These are phyloP conservation scores for Colletotrichum lentis DNA, from an alignment of 2,329 filamentous ascomycete genomes.

Conservation along the genomic window DNA sequence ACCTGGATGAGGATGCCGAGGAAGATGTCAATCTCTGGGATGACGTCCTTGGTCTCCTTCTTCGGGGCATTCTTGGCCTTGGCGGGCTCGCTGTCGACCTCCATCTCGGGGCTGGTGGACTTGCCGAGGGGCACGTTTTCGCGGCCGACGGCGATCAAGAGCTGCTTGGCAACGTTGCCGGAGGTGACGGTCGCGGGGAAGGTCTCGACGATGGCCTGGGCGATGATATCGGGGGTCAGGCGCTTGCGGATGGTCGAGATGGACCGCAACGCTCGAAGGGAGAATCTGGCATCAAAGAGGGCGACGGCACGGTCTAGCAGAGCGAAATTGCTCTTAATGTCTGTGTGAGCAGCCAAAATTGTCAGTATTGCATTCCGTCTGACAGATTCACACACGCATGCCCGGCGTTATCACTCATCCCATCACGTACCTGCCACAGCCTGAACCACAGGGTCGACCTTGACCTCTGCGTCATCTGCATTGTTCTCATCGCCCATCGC, in stretches of 20 bases:
- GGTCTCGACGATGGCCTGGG: conserved; percentile 81
- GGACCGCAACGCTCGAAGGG: conserved; percentile 89
- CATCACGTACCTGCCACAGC: conserved; percentile 64
- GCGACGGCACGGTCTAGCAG: conserved; percentile 91
- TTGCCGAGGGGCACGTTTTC: conserved; percentile 70
- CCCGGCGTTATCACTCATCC: conserved; percentile 1
- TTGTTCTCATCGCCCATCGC: conserved; percentile 71
- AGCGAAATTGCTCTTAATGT: conserved; percentile 93
- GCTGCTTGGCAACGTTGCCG: conserved; percentile 71
- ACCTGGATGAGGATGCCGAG: conserved; percentile 87
- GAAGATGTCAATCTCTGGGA: conserved; percentile 90
- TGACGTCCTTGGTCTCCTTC: conserved; percentile 76
- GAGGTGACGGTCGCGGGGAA: conserved; percentile 71
- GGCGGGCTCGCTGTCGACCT: conserved; percentile 68
- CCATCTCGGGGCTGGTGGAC: conserved; percentile 71
- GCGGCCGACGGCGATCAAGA: conserved; percentile 75
- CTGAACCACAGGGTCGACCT: conserved; percentile 69
- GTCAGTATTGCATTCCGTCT: conserved; percentile 39
- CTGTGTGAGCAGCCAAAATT: conserved; percentile 56
- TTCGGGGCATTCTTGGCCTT: conserved; percentile 67
- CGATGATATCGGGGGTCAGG: conserved; percentile 81
- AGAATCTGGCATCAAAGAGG: conserved; percentile 94
- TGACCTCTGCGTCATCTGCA: conserved; percentile 57
- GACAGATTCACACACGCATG: background rate
- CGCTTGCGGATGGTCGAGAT: conserved; percentile 96